Percentiles rank a stretch among this genome's conserved stretches.
These are phyloP conservation scores for Luzula sylvatica DNA, from an alignment of 176 grass and related monocot species.

Conservation along the genomic window DNA sequence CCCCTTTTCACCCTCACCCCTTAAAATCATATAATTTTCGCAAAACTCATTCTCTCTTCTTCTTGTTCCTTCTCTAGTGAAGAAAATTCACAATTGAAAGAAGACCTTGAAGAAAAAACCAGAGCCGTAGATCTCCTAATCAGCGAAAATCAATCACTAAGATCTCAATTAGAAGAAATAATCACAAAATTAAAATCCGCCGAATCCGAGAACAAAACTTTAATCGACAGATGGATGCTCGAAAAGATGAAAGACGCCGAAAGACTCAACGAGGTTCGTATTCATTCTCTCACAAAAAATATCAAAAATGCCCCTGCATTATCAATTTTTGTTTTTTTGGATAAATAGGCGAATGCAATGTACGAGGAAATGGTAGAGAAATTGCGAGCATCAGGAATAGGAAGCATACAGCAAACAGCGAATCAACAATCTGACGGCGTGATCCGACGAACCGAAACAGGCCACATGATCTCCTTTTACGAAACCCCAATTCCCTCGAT, in stretches of 20 bases:
- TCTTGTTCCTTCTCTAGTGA: slow-evolving; percentile 27
- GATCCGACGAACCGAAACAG: slow-evolving; percentile 67
- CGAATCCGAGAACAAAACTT: slow-evolving; percentile 51
- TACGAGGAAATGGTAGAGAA: slow-evolving; percentile 92
- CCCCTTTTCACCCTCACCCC: background rate
- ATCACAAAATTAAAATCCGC: slow-evolving; percentile 55
- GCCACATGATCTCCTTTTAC: slow-evolving; percentile 37
- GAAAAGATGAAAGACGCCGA: slow-evolving; percentile 98
- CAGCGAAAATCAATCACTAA: slow-evolving; percentile 59
- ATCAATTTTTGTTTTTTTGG: background rate
- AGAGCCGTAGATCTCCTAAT: slow-evolving; percentile 65
- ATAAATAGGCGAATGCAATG: slow-evolving; percentile 77
- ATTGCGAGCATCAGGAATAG: slow-evolving; percentile 53
- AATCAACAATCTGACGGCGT: slow-evolving; percentile 80
- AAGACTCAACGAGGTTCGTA: slow-evolving; percentile 91
- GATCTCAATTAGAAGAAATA: slow-evolving; percentile 53
- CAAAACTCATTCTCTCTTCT: background rate
- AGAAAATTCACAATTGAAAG: slow-evolving; percentile 62
- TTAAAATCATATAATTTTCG: slow-evolving; percentile 8
- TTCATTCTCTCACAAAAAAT: background rate
- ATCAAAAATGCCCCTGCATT: no score
- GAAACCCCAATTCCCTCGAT: slow-evolving; percentile 63
- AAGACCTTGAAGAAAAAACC: slow-evolving; percentile 70
- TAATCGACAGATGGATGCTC: slow-evolving; percentile 88
- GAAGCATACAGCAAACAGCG: slow-evolving; percentile 72